These are phyloP conservation scores for Linderina pennispora DNA, from an alignment of 192 early-diverging fungal genomes.

Conservation along the genomic window DNA sequence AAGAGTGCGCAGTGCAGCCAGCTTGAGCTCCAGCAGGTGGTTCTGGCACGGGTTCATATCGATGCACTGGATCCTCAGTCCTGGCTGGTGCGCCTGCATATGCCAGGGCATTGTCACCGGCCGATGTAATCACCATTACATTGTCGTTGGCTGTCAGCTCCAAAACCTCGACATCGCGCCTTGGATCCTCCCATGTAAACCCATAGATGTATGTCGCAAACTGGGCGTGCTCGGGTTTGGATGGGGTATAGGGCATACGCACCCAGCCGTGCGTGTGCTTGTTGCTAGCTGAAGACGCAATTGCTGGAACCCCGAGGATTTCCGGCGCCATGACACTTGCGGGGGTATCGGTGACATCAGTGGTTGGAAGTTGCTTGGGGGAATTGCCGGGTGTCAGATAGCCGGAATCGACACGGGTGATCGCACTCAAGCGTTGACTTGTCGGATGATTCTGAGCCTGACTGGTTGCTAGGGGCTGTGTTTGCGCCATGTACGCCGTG, in stretches of 20 bases:
- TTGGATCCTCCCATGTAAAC: conserved; percentile 84
- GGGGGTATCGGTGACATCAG: no score
- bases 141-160: conserved; percentile 59
- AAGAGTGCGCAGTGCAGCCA: conserved; percentile 59
- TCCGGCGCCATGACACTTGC: no score
- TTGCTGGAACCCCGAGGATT: no score
- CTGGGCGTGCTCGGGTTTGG: conserved; percentile 53
- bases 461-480: no score
- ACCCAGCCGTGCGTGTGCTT: conserved; percentile 18
- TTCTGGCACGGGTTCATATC: conserved; percentile 94
- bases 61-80: conserved; percentile 66
- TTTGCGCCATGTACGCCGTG: no score
- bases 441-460: no score
- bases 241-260: conserved; percentile 52
- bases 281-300: no score
- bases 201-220: conserved; percentile 83
- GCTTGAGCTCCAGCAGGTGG: conserved; percentile 81
- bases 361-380: no score
- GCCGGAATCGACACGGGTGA: no score
- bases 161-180: conserved; percentile 63
- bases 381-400: no score
- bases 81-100: conserved; percentile 66
- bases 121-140: conserved; percentile 77
- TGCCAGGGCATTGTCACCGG: conserved; percentile 76
- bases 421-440: no score